Evolutionary conservation across 1,284 basidiomycete species (phyloP), one percentile per base, ranked within the genome.

Genomic region (Cryptococcus sp.): DNA sequence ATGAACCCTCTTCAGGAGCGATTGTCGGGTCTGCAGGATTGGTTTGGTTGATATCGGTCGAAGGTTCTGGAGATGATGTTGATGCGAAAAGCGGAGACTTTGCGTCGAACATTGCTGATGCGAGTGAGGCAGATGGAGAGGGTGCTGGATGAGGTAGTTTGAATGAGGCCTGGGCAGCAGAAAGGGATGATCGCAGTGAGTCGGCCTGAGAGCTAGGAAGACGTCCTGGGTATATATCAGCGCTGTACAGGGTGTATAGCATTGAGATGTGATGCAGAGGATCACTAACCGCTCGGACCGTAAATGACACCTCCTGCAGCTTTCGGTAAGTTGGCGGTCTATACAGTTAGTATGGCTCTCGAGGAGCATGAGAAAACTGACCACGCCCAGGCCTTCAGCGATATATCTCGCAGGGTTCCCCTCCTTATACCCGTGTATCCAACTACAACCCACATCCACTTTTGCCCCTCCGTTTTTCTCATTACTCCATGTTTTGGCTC

Each of bases 371-470:
- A 50, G 47, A 37, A 15, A 4, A 67, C 71, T 58, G 37, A 77
- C 68, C 13, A 79, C 72, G 0, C 71, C 72, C 43, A 79, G 64
- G 38, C 67, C 68, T 50, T 76, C 70, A 1, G 78, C 76, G 15
- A 81, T 68, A 5, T 58, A 61, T 37, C 74, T 70, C 15, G 78
- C 68, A 0, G 79, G 80, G 51, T 76, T 78, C 4, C 80, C 80
- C 60, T 80, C 78, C 33, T 74, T 68, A 61, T 75, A 79, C 11
- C 80, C 80, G 62, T 81, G 80, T 38, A 80, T 79, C 76, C 78
- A 80, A 52, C 73, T 76, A 61, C 79, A 80, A 15, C 80, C 80
- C 33, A 80, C 64, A 57, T 81, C 80, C 43, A 80, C 66, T 45
- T 66, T 68, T 4, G 56, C 52, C 30, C 63, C 64, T 2, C 59